phyloP scores from a whole-genome alignment of 1,284 basidiomycete species.

The Grifola frondosa region DNA sequence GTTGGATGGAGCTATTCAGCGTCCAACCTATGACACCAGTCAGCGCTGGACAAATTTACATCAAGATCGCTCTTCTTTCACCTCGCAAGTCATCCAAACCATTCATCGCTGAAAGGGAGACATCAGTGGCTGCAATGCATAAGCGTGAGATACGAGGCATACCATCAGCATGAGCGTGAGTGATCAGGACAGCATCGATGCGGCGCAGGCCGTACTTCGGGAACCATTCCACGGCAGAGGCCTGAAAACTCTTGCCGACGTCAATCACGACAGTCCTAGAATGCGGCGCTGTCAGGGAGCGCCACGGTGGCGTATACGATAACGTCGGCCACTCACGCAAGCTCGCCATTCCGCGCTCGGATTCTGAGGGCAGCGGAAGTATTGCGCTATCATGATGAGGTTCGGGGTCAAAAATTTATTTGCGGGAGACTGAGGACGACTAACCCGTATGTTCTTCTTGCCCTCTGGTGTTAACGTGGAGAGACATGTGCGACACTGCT shows the following conservation, averaged over 20 bases:
- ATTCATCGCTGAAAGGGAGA: conserved; percentile 62
- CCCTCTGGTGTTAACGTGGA: conserved; percentile 64
- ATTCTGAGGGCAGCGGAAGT: conserved; percentile 66
- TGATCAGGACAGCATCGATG: conserved; percentile 79
- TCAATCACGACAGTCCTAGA: conserved; percentile 73
- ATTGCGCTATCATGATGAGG: conserved; percentile 46
- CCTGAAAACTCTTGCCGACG: conserved; percentile 79
- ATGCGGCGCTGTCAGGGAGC: background rate
- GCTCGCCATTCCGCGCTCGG: conserved; percentile 47
- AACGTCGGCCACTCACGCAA: conserved; percentile 44
- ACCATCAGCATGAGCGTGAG: conserved; percentile 81
- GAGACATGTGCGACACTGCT: conserved; percentile 63
- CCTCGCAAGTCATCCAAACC: conserved; percentile 81
- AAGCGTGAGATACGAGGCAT: conserved; percentile 22
- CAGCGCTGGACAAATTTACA: conserved; percentile 1
- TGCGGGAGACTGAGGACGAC: conserved; percentile 4
- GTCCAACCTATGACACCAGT: conserved; percentile 65
- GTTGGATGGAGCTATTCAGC: conserved; percentile 61
- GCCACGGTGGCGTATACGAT: background rate
- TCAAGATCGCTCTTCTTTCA: conserved; percentile 28
- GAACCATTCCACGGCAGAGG: conserved; percentile 78
- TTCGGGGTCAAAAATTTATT: conserved; percentile 5
- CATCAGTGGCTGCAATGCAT: conserved; percentile 6
- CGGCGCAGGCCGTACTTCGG: conserved; percentile 69
- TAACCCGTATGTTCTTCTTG: conserved; percentile 65